Conservation (phyloP, 75 land plant genomes). For the Adiantum capillusveneris region DNA sequence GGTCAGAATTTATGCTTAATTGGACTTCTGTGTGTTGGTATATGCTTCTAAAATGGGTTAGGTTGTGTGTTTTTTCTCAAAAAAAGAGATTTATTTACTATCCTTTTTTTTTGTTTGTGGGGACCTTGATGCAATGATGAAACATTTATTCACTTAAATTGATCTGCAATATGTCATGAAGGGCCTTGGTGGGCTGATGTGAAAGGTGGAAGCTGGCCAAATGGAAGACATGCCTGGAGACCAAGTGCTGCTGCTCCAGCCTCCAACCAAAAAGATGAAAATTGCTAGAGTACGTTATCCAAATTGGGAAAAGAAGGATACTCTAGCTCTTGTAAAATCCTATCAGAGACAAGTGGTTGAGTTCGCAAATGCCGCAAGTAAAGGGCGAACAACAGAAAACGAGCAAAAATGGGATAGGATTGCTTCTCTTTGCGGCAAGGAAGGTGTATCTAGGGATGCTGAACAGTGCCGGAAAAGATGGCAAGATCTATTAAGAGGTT, state of each 20-base stretch:
- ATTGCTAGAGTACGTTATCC: conserved; percentile 1
- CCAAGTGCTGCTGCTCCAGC: background rate
- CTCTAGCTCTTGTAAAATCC: background rate
- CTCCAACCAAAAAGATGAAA: conserved; percentile 1
- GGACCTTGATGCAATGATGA: too few species aligned
- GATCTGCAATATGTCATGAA: too few species aligned
- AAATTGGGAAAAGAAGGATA: conserved; percentile 3
- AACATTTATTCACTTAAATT: too few species aligned
- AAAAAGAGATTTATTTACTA: too few species aligned
- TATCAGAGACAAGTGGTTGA: conserved; percentile 1
- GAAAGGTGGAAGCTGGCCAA: too few species aligned
- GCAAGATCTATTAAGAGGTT: conserved; percentile 81
- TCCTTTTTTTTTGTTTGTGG: too few species aligned
- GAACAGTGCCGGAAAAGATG: conserved; percentile 90
- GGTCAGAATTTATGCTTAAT: too few species aligned
- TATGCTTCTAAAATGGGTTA: too few species aligned
- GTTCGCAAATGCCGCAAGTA: background rate
- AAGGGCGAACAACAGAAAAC: background rate
- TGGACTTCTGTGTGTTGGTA: too few species aligned
- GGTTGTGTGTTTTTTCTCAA: too few species aligned
- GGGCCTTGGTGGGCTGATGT: too few species aligned
- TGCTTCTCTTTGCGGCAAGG: conserved; percentile 52
- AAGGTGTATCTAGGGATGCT: conserved; percentile 74
- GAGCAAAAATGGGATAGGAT: conserved; percentile 85
- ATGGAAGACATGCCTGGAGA: background rate